Evolutionary conservation across 2,329 filamentous ascomycete genomes (phyloP), one percentile per base, ranked within the genome.

Genomic region (Westerdykella sp.): DNA sequence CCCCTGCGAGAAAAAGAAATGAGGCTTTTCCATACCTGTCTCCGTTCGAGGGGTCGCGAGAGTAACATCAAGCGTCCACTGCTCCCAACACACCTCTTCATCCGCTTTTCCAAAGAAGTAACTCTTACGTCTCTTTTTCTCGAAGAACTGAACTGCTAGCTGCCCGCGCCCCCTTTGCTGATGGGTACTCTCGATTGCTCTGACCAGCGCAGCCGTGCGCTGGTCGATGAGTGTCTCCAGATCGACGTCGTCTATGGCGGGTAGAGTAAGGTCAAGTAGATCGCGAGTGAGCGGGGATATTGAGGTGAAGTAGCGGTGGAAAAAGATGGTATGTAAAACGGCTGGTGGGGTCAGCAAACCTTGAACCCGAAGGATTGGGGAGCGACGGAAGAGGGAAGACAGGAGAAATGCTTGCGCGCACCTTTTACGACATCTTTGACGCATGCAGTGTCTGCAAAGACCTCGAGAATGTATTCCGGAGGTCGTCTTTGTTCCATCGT

Each of bases 301-400:
- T 45, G 87, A 83, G 44, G 88, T 88, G 75, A 97, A 96, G 79
- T 91, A 95, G 62, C 93, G 85, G 73, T 96, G 90, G 78, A 97
- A 97, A 80, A 97, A 98, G 67, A 97, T 96, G 40, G 90, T 94
- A 68, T 96, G 90, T 39, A 97, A 79, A 65, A 96, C 86, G 51
- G 86, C 91, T 95, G 59, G 39, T 51, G 42, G 42, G 36, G 37
- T 35, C 34, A 49, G 46, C 22, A 39, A 34, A 40, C 39, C 39
- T 42, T 39, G 34, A 43, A 43, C 38, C 52, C 45, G 44, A 30
- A 32, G 31, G 42, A 47, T 40, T 28, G 44, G 39, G 28, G 44
- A 46, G 32, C 39, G 43, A 42, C 31, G 49, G 36, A 41, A 37
- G 23, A 52, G 42, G 41, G 42, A 28, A 21, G n/a, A 12, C 22